These are phyloP conservation scores for Sanghuangporus baumii DNA, from an alignment of 1,284 basidiomycete genomes.

Conservation along the genomic window DNA sequence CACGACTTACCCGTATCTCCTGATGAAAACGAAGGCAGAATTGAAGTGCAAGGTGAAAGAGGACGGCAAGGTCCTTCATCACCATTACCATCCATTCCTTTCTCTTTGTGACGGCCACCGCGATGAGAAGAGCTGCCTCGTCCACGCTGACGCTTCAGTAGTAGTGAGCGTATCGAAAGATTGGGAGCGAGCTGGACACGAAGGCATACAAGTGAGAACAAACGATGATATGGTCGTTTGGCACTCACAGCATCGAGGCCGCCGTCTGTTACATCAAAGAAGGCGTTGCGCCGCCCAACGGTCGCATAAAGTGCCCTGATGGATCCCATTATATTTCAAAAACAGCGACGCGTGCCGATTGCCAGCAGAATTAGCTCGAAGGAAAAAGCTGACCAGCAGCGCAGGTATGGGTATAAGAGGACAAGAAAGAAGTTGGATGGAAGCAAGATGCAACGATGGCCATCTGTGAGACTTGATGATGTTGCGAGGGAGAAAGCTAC, in stretches of 20 bases:
- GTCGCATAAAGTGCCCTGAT: background rate
- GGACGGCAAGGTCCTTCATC: background rate
- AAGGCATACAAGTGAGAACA: background rate
- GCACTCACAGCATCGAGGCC: background rate
- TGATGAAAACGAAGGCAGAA: no score
- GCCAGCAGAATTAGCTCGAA: background rate
- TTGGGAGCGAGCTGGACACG: conserved; percentile 3
- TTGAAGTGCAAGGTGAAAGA: no score
- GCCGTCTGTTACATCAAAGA: background rate
- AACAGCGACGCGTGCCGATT: background rate
- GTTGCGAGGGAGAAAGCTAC: background rate
- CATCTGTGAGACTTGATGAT: background rate
- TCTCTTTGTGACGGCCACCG: background rate
- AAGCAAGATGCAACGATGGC: background rate
- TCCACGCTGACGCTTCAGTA: background rate
- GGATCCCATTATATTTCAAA: background rate
- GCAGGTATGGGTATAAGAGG: background rate
- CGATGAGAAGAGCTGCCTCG: background rate
- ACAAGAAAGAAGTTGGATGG: background rate
- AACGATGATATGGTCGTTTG: background rate
- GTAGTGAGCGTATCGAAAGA: conserved; percentile 1
- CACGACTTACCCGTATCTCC: background rate
- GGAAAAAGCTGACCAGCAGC: background rate
- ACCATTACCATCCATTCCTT: background rate
- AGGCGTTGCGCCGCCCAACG: background rate